A percentile compares a stretch with the other conserved stretches of the same genome.
Conservation (phyloP, 495 filamentous ascomycete genomes). For the Xylaria curta region DNA sequence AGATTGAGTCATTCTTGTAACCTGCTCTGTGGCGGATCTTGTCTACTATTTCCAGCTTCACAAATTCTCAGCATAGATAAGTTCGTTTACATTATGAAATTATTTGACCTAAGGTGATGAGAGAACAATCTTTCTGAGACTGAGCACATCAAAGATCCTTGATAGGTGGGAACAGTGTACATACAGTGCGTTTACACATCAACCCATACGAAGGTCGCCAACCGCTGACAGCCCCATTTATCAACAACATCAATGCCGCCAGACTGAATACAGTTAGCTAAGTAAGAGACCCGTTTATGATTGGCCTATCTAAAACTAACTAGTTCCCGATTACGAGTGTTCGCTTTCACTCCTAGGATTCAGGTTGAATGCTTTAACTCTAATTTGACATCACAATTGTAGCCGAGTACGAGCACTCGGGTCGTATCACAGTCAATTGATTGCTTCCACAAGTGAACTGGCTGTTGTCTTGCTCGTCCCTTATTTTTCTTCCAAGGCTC, state of each 20-base stretch:
- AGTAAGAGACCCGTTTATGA: background rate
- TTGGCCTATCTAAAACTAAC: background rate
- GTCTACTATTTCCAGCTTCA: background rate
- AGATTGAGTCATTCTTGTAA: background rate
- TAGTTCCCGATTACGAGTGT: background rate
- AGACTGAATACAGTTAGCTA: background rate
- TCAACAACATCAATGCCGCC: too few relatives aligned
- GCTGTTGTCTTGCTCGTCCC: background rate
- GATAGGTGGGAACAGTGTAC: too few relatives aligned
- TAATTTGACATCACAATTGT: background rate
- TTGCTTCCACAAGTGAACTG: background rate
- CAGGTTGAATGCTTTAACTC: background rate
- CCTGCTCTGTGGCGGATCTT: background rate
- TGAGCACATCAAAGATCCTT: background rate
- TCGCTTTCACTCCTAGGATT: background rate
- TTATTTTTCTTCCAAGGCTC: background rate
- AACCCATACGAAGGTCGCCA: too few relatives aligned
- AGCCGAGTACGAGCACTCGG: slow-evolving; percentile 7
- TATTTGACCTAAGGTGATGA: too few relatives aligned
- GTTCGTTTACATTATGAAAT: background rate
- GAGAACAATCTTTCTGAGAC: background rate
- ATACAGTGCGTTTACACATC: background rate
- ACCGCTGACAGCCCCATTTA: too few relatives aligned
- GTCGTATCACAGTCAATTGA: background rate
- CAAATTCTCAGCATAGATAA: background rate